Percentiles rank a stretch among this genome's conserved stretches.
phyloP scores from a whole-genome alignment of 1,284 basidiomycete species.

The Tremellales sp. region DNA sequence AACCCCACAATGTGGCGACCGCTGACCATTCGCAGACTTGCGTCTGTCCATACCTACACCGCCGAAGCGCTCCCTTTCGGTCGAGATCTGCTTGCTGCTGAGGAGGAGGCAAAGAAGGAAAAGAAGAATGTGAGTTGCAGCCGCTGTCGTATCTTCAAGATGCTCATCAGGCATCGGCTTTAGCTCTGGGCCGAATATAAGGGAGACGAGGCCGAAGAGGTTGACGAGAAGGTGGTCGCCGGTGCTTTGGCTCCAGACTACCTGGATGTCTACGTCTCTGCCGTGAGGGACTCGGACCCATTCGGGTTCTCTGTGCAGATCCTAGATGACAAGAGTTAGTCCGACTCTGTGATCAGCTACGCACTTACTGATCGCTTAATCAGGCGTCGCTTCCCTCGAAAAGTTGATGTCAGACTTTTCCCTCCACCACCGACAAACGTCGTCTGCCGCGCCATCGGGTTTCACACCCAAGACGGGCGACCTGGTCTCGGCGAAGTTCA shows the following conservation, averaged over 20 bases:
- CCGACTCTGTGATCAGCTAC: background rate
- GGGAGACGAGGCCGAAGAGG: conserved; percentile 57
- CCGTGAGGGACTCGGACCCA: conserved; percentile 70
- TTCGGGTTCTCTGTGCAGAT: conserved; percentile 90
- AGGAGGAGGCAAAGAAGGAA: conserved; percentile 73
- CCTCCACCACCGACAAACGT: conserved; percentile 67
- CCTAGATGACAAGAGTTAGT: conserved; percentile 69
- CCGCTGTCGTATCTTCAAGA: background rate
- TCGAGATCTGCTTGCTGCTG: conserved; percentile 75
- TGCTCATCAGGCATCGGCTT: background rate
- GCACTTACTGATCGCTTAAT: background rate
- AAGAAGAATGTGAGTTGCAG: conserved; percentile 63
- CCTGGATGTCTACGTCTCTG: conserved; percentile 85
- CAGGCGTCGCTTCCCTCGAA: conserved; percentile 82
- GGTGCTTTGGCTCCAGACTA: conserved; percentile 73
- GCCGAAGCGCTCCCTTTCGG: conserved; percentile 76
- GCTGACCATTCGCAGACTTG: conserved; percentile 50
- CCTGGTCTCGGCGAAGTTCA: conserved; percentile 69
- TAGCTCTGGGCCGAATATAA: conserved; percentile 83
- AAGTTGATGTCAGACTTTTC: conserved; percentile 92
- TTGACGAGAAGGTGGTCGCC: conserved; percentile 48
- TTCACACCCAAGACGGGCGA: conserved; percentile 80
- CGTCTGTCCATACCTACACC: conserved; percentile 80
- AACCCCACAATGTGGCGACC: background rate
- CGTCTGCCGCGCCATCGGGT: conserved; percentile 55